A percentile compares a stretch with the other conserved stretches of the same genome.
Evolutionary conservation across 495 filamentous ascomycete species (phyloP).

Genomic region (Filosporella fistucella): DNA sequence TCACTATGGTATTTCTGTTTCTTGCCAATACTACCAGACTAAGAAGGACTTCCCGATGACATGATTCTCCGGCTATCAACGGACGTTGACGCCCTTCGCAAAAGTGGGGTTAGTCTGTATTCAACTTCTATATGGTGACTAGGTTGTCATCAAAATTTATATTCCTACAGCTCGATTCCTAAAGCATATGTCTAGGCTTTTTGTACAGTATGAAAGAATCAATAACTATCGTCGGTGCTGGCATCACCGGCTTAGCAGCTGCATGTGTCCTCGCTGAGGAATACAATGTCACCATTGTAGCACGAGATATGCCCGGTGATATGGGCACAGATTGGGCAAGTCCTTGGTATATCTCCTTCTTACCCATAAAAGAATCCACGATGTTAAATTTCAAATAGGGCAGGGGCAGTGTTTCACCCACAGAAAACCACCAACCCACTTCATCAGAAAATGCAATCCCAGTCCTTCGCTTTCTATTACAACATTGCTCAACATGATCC

Average conservation of each 20-base stretch:
- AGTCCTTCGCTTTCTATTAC: constrained; percentile 18
- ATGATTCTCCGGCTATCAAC: too few species aligned
- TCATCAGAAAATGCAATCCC: constrained; percentile 20
- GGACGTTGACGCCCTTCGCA: too few species aligned
- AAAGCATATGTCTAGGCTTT: too few species aligned
- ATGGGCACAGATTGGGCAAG: constrained; percentile 18
- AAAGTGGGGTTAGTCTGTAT: too few species aligned
- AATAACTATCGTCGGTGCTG: constrained; percentile 20
- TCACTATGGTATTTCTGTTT: too few species aligned
- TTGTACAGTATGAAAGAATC: constrained; percentile 56
- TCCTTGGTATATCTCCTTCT: constrained; percentile 15
- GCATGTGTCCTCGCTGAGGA: constrained; percentile 18
- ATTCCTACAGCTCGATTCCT: too few species aligned
- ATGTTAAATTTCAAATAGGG: constrained; percentile 9
- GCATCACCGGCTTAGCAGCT: constrained; percentile 20
- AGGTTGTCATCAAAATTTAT: too few species aligned
- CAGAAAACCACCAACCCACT: constrained; percentile 2
- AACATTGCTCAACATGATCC: constrained; percentile 13
- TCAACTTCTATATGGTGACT: too few species aligned
- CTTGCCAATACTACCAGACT: too few species aligned
- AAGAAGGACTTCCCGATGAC: too few species aligned
- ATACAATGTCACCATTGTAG: constrained; percentile 19
- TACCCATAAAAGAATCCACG: background rate
- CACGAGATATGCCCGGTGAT: constrained; percentile 21
- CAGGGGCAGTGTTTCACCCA: constrained; percentile 24